Conservation (phyloP, 2,329 filamentous ascomycete genomes). For the Aureobasidium sp. region DNA sequence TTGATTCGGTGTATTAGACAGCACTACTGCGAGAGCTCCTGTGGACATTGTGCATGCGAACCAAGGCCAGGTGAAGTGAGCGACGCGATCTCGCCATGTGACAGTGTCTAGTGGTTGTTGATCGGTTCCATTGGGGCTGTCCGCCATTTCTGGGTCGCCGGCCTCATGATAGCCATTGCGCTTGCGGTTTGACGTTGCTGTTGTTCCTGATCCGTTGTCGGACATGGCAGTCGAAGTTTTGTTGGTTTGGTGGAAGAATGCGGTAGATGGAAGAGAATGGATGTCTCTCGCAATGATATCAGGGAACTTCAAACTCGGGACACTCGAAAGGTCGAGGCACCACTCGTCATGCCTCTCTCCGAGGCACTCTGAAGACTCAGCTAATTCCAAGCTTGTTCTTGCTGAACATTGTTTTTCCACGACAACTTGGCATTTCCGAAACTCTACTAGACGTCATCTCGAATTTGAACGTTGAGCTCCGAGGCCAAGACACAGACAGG, state of each 20-base stretch:
- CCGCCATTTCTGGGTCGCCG: background rate
- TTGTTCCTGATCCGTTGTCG: background rate
- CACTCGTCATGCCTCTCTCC: conserved; percentile 3
- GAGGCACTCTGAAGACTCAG: background rate
- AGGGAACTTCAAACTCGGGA: background rate
- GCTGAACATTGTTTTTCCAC: background rate
- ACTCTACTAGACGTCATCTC: background rate
- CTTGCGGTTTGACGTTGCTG: background rate
- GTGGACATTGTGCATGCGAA: conserved; percentile 69
- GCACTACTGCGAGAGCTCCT: conserved; percentile 57
- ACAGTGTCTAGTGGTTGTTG: background rate
- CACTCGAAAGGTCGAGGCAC: background rate
- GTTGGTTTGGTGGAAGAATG: background rate
- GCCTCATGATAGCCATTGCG: background rate
- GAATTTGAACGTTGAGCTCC: background rate
- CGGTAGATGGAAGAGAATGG: background rate
- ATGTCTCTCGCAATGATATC: background rate
- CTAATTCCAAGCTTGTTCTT: background rate
- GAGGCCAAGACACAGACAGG: background rate
- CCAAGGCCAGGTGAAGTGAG: conserved; percentile 45
- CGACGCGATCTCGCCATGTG: conserved; percentile 10
- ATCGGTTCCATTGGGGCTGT: background rate
- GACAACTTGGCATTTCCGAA: background rate
- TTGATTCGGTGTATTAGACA: conserved; percentile 53
- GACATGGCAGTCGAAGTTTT: background rate